Percentiles rank a stretch among this genome's conserved stretches.
Conservation (phyloP, 2,329 filamentous ascomycete genomes). For the Neobulgaria alba region DNA sequence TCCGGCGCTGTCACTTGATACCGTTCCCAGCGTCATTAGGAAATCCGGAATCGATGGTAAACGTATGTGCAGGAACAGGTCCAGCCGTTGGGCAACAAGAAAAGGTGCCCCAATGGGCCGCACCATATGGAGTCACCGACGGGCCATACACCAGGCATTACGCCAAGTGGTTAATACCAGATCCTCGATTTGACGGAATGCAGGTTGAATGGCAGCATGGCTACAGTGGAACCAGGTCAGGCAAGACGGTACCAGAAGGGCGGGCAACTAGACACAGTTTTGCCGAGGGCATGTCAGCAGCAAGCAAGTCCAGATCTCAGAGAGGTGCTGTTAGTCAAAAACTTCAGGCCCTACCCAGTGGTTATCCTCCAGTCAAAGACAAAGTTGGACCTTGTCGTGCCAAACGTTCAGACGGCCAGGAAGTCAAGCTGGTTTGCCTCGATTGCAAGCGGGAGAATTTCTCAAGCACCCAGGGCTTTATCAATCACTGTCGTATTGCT, state of each 20-base stretch:
- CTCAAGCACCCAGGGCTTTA: slow-evolving; percentile 95
- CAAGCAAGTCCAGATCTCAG: slow-evolving; percentile 45
- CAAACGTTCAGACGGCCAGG: slow-evolving; percentile 75
- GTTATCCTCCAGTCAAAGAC: slow-evolving; percentile 66
- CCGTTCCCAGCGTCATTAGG: slow-evolving; percentile 71
- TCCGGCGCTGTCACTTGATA: slow-evolving; percentile 85
- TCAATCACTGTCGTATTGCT: slow-evolving; percentile 96
- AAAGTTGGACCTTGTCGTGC: slow-evolving; percentile 77
- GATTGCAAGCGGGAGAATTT: slow-evolving; percentile 88
- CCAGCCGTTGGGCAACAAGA: slow-evolving; percentile 57
- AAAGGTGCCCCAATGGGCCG: slow-evolving; percentile 64
- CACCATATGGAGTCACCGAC: slow-evolving; percentile 84
- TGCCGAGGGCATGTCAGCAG: slow-evolving; percentile 39
- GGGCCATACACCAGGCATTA: slow-evolving; percentile 94
- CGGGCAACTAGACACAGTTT: slow-evolving; percentile 73
- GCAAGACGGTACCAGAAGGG: slow-evolving; percentile 51
- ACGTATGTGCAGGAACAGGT: slow-evolving; percentile 68
- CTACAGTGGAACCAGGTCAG: slow-evolving; percentile 21
- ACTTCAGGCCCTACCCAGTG: slow-evolving; percentile 60
- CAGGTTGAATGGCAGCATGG: slow-evolving; percentile 33
- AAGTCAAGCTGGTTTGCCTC: slow-evolving; percentile 83
- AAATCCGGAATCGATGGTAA: slow-evolving; percentile 57
- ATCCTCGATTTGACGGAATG: slow-evolving; percentile 73
- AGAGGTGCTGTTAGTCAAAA: slow-evolving; percentile 52
- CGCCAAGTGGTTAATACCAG: slow-evolving; percentile 87